Conservation (phyloP, 2,329 filamentous ascomycete genomes). For the Lasiodiplodia sp. region DNA sequence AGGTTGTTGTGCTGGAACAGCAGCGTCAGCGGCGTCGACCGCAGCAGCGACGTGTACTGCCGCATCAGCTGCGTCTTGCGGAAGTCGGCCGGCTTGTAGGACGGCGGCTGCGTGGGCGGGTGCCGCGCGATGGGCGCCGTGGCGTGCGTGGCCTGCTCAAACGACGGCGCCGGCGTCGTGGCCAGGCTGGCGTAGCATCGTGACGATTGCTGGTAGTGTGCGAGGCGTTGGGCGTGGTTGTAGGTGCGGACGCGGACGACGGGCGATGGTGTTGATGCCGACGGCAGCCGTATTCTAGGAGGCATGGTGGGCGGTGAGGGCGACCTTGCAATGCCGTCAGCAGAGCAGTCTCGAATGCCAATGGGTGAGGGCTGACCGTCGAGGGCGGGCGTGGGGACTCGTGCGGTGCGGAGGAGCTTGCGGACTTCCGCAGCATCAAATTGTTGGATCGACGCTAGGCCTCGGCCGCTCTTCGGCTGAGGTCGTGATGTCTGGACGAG, state of each 20-base stretch:
- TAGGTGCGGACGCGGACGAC: conserved; percentile 37
- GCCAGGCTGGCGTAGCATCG: conserved; percentile 58
- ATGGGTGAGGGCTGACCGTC: neutral
- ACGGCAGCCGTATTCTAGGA: conserved; percentile 46
- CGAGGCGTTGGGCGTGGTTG: conserved; percentile 33
- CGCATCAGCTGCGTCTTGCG: conserved; percentile 90
- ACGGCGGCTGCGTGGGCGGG: conserved; percentile 79
- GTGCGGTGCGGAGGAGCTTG: conserved; percentile 14
- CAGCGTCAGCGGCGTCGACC: conserved; percentile 82
- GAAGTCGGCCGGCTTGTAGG: conserved; percentile 82
- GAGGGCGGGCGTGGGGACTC: neutral
- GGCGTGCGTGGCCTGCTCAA: conserved; percentile 56
- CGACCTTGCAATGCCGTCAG: neutral
- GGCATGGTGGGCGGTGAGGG: conserved; percentile 40
- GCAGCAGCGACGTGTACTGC: conserved; percentile 86
- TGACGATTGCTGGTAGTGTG: neutral
- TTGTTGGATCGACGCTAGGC: conserved; percentile 23
- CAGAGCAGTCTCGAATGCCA: neutral
- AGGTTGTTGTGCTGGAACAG: conserved; percentile 86
- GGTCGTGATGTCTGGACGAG: neutral
- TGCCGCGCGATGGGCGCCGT: conserved; percentile 57
- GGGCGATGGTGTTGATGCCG: conserved; percentile 32
- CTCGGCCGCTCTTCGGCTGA: conserved; percentile 25
- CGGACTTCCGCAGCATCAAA: conserved; percentile 30
- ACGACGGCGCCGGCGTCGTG: conserved; percentile 60